Evolutionary conservation across 2,329 filamentous ascomycete genomes (phyloP).

Genomic region (Trichoderma endophyticum): DNA sequence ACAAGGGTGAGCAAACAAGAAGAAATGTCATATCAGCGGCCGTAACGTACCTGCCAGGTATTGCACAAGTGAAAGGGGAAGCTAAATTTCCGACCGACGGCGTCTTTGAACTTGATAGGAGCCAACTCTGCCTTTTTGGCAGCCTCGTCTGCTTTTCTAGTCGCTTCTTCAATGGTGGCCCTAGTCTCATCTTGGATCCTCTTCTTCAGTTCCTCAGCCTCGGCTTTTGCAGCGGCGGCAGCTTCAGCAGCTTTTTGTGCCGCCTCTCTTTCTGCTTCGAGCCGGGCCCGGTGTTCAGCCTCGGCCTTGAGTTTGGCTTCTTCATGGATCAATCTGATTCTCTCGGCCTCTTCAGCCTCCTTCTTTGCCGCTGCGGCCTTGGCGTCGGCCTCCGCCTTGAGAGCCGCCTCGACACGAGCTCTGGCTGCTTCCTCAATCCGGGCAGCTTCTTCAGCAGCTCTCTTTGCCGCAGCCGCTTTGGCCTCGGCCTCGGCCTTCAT

Average conservation of each 20-base stretch:
- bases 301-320: conserved; percentile 40
- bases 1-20: not conserved
- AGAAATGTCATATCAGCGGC: not conserved
- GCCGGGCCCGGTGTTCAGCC: conserved; percentile 39
- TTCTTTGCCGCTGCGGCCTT: conserved; percentile 40
- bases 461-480: conserved; percentile 40
- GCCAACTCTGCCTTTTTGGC: conserved; percentile 60
- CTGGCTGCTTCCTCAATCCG: conserved; percentile 39
- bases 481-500: conserved; percentile 42
- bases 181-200: conserved; percentile 56
- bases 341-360: conserved; percentile 43
- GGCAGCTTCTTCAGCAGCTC: conserved; percentile 43
- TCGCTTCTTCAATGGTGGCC: conserved; percentile 45
- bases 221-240: conserved; percentile 48
- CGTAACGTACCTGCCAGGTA: conserved; percentile 69
- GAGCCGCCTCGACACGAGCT: conserved; percentile 37
- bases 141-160: conserved; percentile 47
- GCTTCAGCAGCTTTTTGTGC: conserved; percentile 40
- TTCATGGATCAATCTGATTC: conserved; percentile 36
- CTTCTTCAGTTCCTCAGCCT: conserved; percentile 59
- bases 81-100: conserved; percentile 85
- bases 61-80: conserved; percentile 85
- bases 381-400: conserved; percentile 37
- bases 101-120: conserved; percentile 87
- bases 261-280: conserved; percentile 41